phyloP scores from a whole-genome alignment of 73 alveolate genomes.

The Paramecium octaurelia region DNA sequence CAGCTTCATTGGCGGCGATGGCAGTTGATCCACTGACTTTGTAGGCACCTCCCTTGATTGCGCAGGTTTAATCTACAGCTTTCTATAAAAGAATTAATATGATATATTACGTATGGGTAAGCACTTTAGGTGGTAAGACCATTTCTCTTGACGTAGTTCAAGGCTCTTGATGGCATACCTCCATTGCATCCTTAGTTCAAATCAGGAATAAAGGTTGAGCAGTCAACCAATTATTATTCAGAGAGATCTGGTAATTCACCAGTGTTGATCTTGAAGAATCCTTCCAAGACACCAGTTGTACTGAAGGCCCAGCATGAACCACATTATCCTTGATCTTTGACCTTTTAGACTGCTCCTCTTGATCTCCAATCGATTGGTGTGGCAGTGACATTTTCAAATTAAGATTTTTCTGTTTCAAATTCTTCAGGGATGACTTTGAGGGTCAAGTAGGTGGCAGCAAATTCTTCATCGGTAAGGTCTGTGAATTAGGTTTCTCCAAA shows the following conservation, averaged over 20 bases:
- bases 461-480: conserved; percentile 59
- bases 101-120: conserved; percentile 18
- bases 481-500: conserved; percentile 57
- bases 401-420: conserved; percentile 13
- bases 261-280: conserved; percentile 59
- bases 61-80: conserved; percentile 19
- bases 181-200: conserved; percentile 82
- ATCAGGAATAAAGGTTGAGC: conserved; percentile 55
- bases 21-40: conserved; percentile 29
- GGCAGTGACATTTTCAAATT: neutral
- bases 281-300: conserved; percentile 91
- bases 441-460: conserved; percentile 14
- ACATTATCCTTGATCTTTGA: conserved; percentile 76
- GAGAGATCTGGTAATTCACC: conserved; percentile 55
- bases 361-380: conserved; percentile 72
- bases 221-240: conserved; percentile 77
- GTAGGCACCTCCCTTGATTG: conserved; percentile 33
- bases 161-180: conserved; percentile 72
- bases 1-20: conserved; percentile 11
- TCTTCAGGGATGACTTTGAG: conserved; percentile 66
- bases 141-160: conserved; percentile 59
- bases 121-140: conserved; percentile 48
- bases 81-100: neutral
- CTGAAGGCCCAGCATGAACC: conserved; percentile 99
- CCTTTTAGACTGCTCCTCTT: conserved; percentile 67